phyloP scores from a whole-genome alignment of 192 early-diverging fungal species.

The Rhizoclosmatium globosum region DNA sequence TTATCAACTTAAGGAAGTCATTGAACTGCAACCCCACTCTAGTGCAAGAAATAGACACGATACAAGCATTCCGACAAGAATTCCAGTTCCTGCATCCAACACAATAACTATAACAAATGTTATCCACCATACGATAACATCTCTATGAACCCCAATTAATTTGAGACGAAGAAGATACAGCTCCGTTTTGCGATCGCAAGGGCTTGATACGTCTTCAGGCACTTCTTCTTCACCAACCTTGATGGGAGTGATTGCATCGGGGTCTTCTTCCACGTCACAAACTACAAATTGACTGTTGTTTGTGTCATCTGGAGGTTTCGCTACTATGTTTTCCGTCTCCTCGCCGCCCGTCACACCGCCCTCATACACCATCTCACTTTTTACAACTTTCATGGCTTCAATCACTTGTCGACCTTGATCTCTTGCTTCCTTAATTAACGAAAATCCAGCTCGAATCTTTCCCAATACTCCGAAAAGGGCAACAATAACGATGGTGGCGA shows the following conservation, averaged over 20 bases:
- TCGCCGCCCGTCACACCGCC: neutral
- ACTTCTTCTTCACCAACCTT: neutral
- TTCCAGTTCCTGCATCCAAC: constrained; percentile 30
- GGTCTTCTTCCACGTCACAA: constrained; percentile 1
- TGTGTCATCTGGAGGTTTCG: neutral
- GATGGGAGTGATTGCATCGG: neutral
- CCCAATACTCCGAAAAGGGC: neutral
- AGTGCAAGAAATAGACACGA: constrained; percentile 15
- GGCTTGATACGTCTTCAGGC: neutral
- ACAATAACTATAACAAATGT: constrained; percentile 26
- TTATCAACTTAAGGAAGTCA: neutral
- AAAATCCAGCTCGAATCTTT: neutral
- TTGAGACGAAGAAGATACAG: constrained; percentile 19
- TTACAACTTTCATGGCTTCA: constrained; percentile 20
- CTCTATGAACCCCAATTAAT: neutral
- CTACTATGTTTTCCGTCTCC: neutral
- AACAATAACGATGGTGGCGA: constrained; percentile 6
- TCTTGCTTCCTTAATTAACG: constrained; percentile 2
- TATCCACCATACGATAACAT: constrained; percentile 24
- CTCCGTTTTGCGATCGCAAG: neutral
- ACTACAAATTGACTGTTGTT: constrained; percentile 2
- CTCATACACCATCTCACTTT: neutral
- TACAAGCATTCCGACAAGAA: constrained; percentile 22
- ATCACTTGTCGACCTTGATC: neutral
- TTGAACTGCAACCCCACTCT: constrained; percentile 8